Base-by-base conservation (phyloP, 2,329 filamentous ascomycete species). In the Phialemoniopsis sp. region DNA sequence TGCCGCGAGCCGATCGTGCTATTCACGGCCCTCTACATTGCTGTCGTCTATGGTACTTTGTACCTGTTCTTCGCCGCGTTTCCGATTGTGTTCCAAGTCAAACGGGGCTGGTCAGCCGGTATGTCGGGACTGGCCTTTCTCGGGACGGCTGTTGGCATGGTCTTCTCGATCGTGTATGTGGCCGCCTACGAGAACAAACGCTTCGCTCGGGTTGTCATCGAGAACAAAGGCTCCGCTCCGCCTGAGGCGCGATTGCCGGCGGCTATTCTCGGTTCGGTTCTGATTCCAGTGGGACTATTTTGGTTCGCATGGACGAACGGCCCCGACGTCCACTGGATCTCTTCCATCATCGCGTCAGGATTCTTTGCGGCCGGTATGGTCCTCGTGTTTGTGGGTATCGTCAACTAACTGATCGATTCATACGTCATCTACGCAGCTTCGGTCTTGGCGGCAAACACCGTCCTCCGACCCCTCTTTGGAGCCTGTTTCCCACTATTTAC, bases 1-100 rank as follows among this genome's bases (percentile, higher is more conserved):
- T 79, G 85, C 63, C 62, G 61, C 38, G 82, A 87, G 50, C 82
- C 82, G 5, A 85, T 86, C 46, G 78, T 85, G 17, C 56, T 84
- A 10, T 63, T 85, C 9, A 67, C 80, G 5, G 75, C 72, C 8
- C 63, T 85, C 18, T 86, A 85, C 63, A 75, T 81, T 68, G 75
- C 78, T 46, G 80, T 74, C 44, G 59, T 75, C 46, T 76, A 75
- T 47, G 70, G 70, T 16, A 76, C 72, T 1, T 55, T 78, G 5
- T 80, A 77, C 53, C 65, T 78, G 54, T 63, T 72, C 42, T 77
- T 78, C 45, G 68, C 64, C 13, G 73, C 72, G 3, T 77, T 74
- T 50, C 74, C 74, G 9, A 75, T 85, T 39, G 79, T 85, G 8
- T 86, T 77, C 57, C 77, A 83, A 47, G 46, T 70, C 38, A 56